Base-by-base conservation (phyloP, 1,139 yeast genomes). In the Yamadazyma trypodendri region DNA sequence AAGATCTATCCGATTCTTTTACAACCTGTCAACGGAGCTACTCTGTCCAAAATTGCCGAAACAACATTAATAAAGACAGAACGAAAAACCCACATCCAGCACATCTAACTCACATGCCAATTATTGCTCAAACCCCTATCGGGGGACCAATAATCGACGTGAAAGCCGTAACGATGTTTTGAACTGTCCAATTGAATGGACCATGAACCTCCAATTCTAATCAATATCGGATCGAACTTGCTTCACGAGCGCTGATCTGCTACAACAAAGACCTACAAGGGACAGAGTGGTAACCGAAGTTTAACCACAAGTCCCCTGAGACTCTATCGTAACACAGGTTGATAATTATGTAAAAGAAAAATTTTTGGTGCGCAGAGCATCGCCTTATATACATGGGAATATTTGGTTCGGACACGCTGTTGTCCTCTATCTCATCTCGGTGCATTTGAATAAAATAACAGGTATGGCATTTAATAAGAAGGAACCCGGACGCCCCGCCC, bases 1-100 rank as follows among this genome's bases (percentile, higher is more conserved):
- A 79, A 83, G 78, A 62, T 75, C 80, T 57, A 58, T 62, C 67
- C 66, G 79, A 74, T 75, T 59, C 55, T 61, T 83, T 66, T 76
- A 64, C 81, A 79, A 79, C 79, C 84, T 77, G 88, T 83, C 88
- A 84, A 77, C 87, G 85, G 89, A 85, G 89, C 86, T 63, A 69
- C 83, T 77, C 89, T 81, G 89, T 74, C 73, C 64, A 70, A 80
- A 59, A 65, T 66, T 55, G 48, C 37, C 31, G 45, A 40, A 37
- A 30, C 36, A 36, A 30, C 39, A 25, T 36, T 33, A 29, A 29
- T 27, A 37, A 4, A 21, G 28, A 20, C n/a, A 31, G 13, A 31
- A 25, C 14, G 7, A 17, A 17, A 21, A 12, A 10, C 12, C 20
- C 35, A 33, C 35, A 33, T 33, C 20, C 25, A 33, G 14, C 24